Conservation (phyloP, 768 basidiomycete genomes). For the Cyclocybe aegerita region DNA sequence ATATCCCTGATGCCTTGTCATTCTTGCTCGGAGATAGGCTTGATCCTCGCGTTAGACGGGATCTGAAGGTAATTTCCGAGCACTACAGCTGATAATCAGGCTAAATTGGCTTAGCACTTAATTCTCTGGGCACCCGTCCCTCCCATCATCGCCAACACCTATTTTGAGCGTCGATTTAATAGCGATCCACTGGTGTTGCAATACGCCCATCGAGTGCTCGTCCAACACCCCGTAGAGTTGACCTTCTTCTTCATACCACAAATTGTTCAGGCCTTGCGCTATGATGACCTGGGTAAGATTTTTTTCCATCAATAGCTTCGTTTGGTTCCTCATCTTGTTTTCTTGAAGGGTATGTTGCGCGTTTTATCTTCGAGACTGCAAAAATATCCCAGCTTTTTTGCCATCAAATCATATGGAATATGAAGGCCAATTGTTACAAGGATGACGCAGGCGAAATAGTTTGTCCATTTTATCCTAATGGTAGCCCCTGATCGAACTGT, state of each 20-base stretch:
- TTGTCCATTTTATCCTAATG: conserved; percentile 20
- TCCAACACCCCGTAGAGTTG: conserved; percentile 90
- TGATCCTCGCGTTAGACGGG: conserved; percentile 54
- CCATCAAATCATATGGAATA: conserved; percentile 99
- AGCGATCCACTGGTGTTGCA: conserved; percentile 87
- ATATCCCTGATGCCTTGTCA: conserved; percentile 77
- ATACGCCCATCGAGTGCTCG: conserved; percentile 94
- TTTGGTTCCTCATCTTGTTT: not conserved
- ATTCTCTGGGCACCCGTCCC: conserved; percentile 88
- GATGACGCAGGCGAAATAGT: conserved; percentile 88
- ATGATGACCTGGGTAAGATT: conserved; percentile 75
- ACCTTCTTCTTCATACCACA: conserved; percentile 99
- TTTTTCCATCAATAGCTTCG: not conserved
- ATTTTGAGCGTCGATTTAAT: conserved; percentile 83
- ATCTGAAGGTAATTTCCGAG: conserved; percentile 62
- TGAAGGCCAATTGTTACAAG: conserved; percentile 97
- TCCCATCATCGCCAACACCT: conserved; percentile 76
- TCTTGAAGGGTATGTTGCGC: conserved; percentile 79
- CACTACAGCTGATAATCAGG: not conserved
- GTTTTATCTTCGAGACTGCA: conserved; percentile 95
- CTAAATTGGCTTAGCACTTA: conserved; percentile 56
- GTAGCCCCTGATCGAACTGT: not conserved
- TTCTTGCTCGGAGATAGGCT: conserved; percentile 77
- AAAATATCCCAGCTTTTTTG: conserved; percentile 98
- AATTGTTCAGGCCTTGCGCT: conserved; percentile 92